A percentile compares a stretch with the other conserved stretches of the same genome.
Conservation (phyloP, 1,139 yeast genomes). For the Suhomyces ambrosiae region DNA sequence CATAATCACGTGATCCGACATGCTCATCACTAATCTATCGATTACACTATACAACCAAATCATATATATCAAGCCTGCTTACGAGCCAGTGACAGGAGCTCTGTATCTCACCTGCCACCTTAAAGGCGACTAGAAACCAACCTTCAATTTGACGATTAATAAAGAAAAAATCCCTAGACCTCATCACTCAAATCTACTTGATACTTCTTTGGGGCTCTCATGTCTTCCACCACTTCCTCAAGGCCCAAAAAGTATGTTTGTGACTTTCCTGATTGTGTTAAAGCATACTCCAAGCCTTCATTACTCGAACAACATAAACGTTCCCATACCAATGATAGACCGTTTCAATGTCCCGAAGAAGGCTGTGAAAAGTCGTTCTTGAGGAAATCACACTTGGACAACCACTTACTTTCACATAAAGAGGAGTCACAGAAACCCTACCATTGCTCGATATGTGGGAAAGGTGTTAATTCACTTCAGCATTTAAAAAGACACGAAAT, state of each 20-base stretch:
- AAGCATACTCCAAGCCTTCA: slow-evolving; percentile 80
- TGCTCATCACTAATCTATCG: too few relatives aligned
- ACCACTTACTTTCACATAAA: slow-evolving; percentile 69
- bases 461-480: slow-evolving; percentile 81
- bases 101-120: too few relatives aligned
- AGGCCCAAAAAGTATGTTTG: slow-evolving; percentile 59
- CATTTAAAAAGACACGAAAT: slow-evolving; percentile 80
- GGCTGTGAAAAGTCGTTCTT: slow-evolving; percentile 68
- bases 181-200: too few relatives aligned
- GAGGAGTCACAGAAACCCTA: slow-evolving; percentile 62
- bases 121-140: too few relatives aligned
- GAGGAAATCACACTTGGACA: slow-evolving; percentile 75
- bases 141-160: too few relatives aligned
- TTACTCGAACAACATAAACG: slow-evolving; percentile 79
- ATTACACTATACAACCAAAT: too few relatives aligned
- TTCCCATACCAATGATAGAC: slow-evolving; percentile 78
- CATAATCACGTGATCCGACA: too few relatives aligned
- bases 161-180: too few relatives aligned
- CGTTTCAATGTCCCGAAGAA: slow-evolving; percentile 59
- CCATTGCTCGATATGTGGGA: slow-evolving; percentile 74
- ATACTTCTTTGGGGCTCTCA: too few relatives aligned
- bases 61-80: too few relatives aligned
- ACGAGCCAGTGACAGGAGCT: too few relatives aligned
- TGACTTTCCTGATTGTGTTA: slow-evolving; percentile 64
- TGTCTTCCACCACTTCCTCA: slow-evolving; percentile 10